phyloP scores from a whole-genome alignment of 1,284 basidiomycete species.

The Pterulicium gracile region DNA sequence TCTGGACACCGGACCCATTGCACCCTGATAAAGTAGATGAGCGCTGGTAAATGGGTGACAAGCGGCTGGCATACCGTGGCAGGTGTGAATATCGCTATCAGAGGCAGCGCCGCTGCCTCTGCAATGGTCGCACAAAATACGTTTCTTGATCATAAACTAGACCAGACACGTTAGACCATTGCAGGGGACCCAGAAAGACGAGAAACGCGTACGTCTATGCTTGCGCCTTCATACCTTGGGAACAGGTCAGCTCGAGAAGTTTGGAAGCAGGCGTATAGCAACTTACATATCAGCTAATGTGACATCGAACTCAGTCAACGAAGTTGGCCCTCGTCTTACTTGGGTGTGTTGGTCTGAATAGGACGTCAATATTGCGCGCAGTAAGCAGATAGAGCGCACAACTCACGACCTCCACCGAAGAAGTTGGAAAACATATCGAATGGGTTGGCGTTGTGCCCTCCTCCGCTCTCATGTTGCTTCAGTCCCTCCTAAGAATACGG shows the following conservation, averaged over 20 bases:
- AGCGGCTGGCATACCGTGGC: constrained; percentile 30
- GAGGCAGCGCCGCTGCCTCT: constrained; percentile 86
- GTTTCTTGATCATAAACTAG: constrained; percentile 86
- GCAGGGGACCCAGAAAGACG: background rate
- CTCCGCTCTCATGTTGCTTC: constrained; percentile 76
- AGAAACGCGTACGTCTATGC: constrained; percentile 73
- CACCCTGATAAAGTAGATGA: constrained; percentile 30
- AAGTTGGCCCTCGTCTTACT: constrained; percentile 72
- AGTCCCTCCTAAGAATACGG: constrained; percentile 66
- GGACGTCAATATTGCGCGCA: constrained; percentile 16
- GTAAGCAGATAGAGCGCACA: constrained; percentile 11
- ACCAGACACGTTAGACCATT: background rate
- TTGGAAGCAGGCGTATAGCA: constrained; percentile 1
- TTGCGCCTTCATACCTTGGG: constrained; percentile 65
- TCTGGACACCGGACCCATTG: constrained; percentile 74
- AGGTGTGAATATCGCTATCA: constrained; percentile 75
- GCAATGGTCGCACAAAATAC: constrained; percentile 87
- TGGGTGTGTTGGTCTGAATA: constrained; percentile 42
- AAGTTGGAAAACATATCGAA: constrained; percentile 90
- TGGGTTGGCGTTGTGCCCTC: constrained; percentile 65
- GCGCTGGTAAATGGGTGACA: background rate
- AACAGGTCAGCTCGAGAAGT: constrained; percentile 9
- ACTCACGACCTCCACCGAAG: constrained; percentile 72
- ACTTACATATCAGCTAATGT: constrained; percentile 73
- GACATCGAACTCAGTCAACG: constrained; percentile 82